Evolutionary conservation across 2,329 filamentous ascomycete species (phyloP).

Genomic region (Aspergillus sp.): DNA sequence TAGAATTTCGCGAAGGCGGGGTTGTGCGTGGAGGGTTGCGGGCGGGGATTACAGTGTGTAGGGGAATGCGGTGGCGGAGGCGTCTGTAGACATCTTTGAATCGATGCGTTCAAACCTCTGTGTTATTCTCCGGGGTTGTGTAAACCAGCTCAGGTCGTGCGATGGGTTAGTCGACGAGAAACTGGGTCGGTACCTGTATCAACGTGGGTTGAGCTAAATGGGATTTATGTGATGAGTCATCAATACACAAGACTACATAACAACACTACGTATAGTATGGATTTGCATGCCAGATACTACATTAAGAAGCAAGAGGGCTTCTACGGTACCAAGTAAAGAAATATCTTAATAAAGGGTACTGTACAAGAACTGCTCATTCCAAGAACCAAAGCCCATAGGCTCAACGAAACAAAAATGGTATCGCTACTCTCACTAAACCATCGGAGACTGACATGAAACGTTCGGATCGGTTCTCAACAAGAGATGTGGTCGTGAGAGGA

Average conservation of each 20-base stretch:
- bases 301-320: no score
- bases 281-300: no score
- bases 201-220: neutral
- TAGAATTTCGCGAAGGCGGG: neutral
- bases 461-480: neutral
- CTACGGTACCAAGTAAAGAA: no score
- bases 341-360: slow-evolving; percentile 13
- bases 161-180: neutral
- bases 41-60: slow-evolving; percentile 35
- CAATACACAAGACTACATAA: neutral
- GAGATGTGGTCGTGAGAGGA: neutral
- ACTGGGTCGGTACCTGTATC: neutral
- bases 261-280: neutral
- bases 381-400: neutral
- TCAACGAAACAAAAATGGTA: neutral
- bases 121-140: neutral
- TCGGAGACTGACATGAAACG: neutral
- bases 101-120: neutral
- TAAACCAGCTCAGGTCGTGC: neutral
- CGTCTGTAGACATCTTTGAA: slow-evolving; percentile 13
- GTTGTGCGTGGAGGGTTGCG: slow-evolving; percentile 6
- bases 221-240: neutral
- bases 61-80: slow-evolving; percentile 30
- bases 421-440: neutral
- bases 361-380: neutral